Evolutionary conservation across 2,329 filamentous ascomycete genomes (phyloP).

Genomic region (Westerdykella aurantiaca): DNA sequence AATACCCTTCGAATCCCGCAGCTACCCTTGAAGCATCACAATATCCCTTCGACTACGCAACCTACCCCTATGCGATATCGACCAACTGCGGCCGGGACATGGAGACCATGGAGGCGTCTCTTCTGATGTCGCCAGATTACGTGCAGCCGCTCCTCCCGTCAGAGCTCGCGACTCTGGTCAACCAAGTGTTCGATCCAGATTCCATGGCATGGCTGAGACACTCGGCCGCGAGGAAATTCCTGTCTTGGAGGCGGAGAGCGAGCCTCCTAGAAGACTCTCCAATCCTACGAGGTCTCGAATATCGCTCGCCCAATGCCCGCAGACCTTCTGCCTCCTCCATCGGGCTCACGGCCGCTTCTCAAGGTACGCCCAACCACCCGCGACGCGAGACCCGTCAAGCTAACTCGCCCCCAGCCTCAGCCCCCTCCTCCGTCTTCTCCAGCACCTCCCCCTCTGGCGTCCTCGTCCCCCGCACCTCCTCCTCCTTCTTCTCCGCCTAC

Average conservation of each 20-base stretch:
- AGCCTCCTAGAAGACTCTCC: constrained; percentile 24
- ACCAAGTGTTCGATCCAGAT: constrained; percentile 68
- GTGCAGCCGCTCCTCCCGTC: constrained; percentile 71
- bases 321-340: constrained; percentile 27
- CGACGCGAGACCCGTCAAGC: neutral
- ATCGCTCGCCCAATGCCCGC: constrained; percentile 12
- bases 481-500: constrained; percentile 25
- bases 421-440: constrained; percentile 33
- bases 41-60: constrained; percentile 27
- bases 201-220: constrained; percentile 78
- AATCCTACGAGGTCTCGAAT: constrained; percentile 19
- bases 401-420: constrained; percentile 22
- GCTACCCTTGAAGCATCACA: constrained; percentile 13
- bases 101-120: constrained; percentile 84
- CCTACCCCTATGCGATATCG: constrained; percentile 67
- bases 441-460: constrained; percentile 36
- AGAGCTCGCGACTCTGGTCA: constrained; percentile 65
- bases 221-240: constrained; percentile 72
- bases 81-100: constrained; percentile 65
- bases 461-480: constrained; percentile 31
- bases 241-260: constrained; percentile 59
- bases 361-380: constrained; percentile 14
- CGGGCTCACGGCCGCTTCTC: constrained; percentile 20
- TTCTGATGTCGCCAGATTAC: constrained; percentile 90
- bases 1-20: constrained; percentile 1